Conservation (phyloP, 2,329 filamentous ascomycete genomes). For the Berkeleyomyces rouxiae region DNA sequence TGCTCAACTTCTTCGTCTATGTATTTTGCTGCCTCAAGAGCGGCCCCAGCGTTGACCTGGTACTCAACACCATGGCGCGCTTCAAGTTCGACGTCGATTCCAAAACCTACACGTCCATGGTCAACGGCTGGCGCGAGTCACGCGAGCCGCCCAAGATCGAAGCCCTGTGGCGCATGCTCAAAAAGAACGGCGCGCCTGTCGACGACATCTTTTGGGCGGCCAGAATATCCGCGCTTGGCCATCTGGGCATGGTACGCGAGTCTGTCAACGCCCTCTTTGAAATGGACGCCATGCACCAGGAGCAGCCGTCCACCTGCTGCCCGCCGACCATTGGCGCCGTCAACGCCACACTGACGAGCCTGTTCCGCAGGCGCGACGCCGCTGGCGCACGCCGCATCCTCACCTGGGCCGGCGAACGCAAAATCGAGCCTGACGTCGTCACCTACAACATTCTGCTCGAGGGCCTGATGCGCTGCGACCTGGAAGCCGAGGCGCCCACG, state of each 20-base stretch:
- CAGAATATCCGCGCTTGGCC: constrained; percentile 49
- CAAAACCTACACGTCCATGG: constrained; percentile 56
- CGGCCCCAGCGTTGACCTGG: constrained; percentile 13
- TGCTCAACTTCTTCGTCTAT: constrained; percentile 26
- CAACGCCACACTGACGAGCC: constrained; percentile 51
- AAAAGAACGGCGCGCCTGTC: constrained; percentile 37
- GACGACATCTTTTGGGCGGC: constrained; percentile 54
- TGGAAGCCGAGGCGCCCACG: constrained; percentile 29
- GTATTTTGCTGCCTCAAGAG: constrained; percentile 24
- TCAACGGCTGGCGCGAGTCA: constrained; percentile 49
- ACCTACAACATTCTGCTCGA: constrained; percentile 57
- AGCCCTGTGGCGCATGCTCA: constrained; percentile 50
- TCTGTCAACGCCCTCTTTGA: constrained; percentile 50
- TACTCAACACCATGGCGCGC: constrained; percentile 27
- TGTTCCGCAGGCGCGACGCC: constrained; percentile 34
- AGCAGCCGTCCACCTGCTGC: constrained; percentile 22
- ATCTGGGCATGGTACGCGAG: constrained; percentile 32
- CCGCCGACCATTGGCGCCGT: constrained; percentile 47
- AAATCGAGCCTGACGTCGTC: constrained; percentile 38
- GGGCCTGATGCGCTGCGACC: constrained; percentile 35
- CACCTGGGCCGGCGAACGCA: constrained; percentile 38
- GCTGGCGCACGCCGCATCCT: constrained; percentile 38
- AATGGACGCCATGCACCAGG: constrained; percentile 30
- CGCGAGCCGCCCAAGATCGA: constrained; percentile 44
- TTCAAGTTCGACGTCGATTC: constrained; percentile 33